phyloP scores from a whole-genome alignment of 2,329 filamentous ascomycete genomes.

The Aspergillus sp. region DNA sequence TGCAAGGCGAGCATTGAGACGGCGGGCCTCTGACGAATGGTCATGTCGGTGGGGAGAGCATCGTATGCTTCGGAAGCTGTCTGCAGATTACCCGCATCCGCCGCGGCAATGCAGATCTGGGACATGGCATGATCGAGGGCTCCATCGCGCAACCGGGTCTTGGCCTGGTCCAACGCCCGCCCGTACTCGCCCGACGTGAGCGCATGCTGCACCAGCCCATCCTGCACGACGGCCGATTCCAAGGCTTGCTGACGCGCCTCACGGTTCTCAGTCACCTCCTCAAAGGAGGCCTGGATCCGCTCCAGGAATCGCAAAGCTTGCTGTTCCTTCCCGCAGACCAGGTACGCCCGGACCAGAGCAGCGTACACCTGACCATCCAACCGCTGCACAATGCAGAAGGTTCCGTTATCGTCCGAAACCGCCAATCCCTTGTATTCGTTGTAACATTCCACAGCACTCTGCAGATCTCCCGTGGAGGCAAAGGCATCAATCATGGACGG shows the following conservation, averaged over 20 bases:
- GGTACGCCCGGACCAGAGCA: constrained; percentile 85
- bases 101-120: constrained; percentile 73
- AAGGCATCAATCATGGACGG: constrained; percentile 95
- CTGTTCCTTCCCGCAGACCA: constrained; percentile 75
- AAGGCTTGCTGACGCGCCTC: constrained; percentile 64
- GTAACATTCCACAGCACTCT: constrained; percentile 90
- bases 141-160: constrained; percentile 58
- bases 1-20: constrained; percentile 85
- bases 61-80: constrained; percentile 69
- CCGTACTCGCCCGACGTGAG: constrained; percentile 69
- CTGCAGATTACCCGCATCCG: constrained; percentile 72
- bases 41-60: constrained; percentile 56
- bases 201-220: constrained; percentile 78
- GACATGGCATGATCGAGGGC: constrained; percentile 66
- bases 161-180: constrained; percentile 73
- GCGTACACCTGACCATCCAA: constrained; percentile 86
- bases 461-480: constrained; percentile 74
- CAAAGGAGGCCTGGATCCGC: constrained; percentile 66
- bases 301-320: constrained; percentile 84
- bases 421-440: constrained; percentile 90
- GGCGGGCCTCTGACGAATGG: constrained; percentile 59
- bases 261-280: constrained; percentile 49
- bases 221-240: constrained; percentile 69
- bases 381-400: constrained; percentile 67
- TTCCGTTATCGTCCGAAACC: constrained; percentile 77